Conservation (phyloP, 2,329 filamentous ascomycete species). For the Alternaria brassicicola region DNA sequence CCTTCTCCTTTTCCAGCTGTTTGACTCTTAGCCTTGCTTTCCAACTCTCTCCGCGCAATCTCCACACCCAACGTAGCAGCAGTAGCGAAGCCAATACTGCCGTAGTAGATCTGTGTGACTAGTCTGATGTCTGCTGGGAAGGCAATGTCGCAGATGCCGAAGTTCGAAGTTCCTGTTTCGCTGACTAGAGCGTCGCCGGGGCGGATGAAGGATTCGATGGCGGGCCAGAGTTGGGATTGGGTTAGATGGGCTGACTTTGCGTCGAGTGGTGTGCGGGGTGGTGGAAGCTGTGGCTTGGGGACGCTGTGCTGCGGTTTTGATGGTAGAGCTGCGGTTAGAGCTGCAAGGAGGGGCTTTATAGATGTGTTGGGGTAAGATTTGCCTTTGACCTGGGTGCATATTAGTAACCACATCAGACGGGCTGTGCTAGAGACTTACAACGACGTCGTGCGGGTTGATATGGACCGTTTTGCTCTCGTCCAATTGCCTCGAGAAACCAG, state of each 20-base stretch:
- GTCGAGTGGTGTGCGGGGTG: slow-evolving; percentile 38
- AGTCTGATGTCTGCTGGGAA: slow-evolving; percentile 40
- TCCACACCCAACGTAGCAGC: slow-evolving; percentile 52
- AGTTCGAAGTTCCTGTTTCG: slow-evolving; percentile 52
- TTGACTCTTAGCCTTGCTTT: slow-evolving; percentile 30
- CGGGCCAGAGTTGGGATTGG: slow-evolving; percentile 53
- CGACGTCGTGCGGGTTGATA: slow-evolving; percentile 48
- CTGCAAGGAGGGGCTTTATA: slow-evolving; percentile 47
- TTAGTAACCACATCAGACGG: neutral
- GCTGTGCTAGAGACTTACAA: slow-evolving; percentile 22
- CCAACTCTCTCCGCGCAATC: slow-evolving; percentile 58
- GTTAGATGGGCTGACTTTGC: slow-evolving; percentile 48
- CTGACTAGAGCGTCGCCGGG: slow-evolving; percentile 49
- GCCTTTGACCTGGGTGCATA: slow-evolving; percentile 35
- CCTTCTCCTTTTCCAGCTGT: slow-evolving; percentile 28
- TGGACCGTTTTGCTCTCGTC: slow-evolving; percentile 38
- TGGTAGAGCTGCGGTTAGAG: slow-evolving; percentile 35
- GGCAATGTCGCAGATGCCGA: slow-evolving; percentile 46
- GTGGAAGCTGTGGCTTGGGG: slow-evolving; percentile 34
- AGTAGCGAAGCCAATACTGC: slow-evolving; percentile 52
- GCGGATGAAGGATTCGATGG: slow-evolving; percentile 47
- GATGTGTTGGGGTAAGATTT: slow-evolving; percentile 39
- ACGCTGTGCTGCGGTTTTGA: slow-evolving; percentile 30
- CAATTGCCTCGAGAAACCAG: slow-evolving; percentile 49
- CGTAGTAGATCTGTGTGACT: slow-evolving; percentile 53